Evolutionary conservation across 1,284 basidiomycete genomes (phyloP), one percentile per base, ranked within the genome.

Genomic region (Ceratorhiza oryzae-sativae): DNA sequence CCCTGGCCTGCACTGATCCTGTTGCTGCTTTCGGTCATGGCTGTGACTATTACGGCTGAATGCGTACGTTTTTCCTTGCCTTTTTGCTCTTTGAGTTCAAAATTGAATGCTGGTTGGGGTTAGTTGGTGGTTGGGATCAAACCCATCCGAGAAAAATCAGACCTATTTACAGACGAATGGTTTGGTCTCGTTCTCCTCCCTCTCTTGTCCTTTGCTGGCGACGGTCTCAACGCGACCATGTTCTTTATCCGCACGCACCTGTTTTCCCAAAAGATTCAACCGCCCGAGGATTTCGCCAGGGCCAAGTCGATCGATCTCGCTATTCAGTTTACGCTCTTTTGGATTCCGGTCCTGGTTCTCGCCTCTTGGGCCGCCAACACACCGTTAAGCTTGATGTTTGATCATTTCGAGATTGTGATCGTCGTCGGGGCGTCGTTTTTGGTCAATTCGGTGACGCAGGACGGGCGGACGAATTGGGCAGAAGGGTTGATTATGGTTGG

Each of bases 401-500:
- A 72, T 45, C 51, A 72, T 23, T 68, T 68, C 25, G 73, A 74
- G 58, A 25, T 74, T 23, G 63, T 53, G 15, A 32, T 59, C 6
- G 45, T 74, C 9, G 53, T 74, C 23, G 73, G 71, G 10, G 51
- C 71, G 8, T 72, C 61, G 30, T 74, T 74, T 60, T 39, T 72
- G 15, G 73, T 74, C 34, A 74, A 74, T 41, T 74, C 62, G 8
- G 67, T 74, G 25, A 74, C 73, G 13, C 71, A 72, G 25, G 73
- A 74, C 45, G 58, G 41, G 10, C 62, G 58, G 46, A 74, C 71
- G 9, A 74, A 74, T 39, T 74, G 73, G 73, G 70, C 63, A 4
- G 73, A 74, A 36, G 73, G 73, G 12, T 20, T 74, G 46, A 62
- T 74, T 20, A 74, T 72, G 73, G 56, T 67, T 59, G 48, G 39